Evolutionary conservation across 2,329 filamentous ascomycete genomes (phyloP), one percentile per base, ranked within the genome.

Genomic region (Diaporthe aspalathi): DNA sequence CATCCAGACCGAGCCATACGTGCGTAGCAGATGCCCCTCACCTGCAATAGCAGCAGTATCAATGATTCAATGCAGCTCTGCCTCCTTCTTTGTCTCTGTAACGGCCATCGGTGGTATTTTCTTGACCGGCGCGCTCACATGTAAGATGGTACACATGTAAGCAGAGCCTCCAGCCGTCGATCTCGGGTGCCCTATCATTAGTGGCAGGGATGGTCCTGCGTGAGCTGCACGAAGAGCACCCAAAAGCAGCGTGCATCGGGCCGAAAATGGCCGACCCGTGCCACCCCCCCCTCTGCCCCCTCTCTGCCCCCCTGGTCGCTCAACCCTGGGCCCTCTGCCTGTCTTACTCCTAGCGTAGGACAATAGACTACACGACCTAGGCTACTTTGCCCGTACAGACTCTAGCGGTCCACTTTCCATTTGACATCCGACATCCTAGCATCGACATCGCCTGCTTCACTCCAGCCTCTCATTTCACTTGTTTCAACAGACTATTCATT

Each of bases 371-470:
- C 32, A 5, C 32, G 9, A 9, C 5, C 32, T n/a, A n/a, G 57
- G 57, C 57, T 63, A 47, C 57, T 38, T 56, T n/a, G n/a, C 8
- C 20, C 27, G n/a, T 50, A 65, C 60, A 50, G 43, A 50, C 60
- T 65, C 60, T 65, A 65, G 60, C 60, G 60, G 45, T 65, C 60
- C 60, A 65, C 60, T 65, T 65, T 65, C 60, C 60, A 65, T 63
- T 63, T 27, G 35, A 49, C 43, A 63, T n/a, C n/a, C n/a, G n/a
- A n/a, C n/a, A n/a, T 27, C 60, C 60, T 45, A 65, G 60, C 60
- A 65, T 50, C 60, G 35, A 22, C 60, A 5, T 38, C 17, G 43
- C 27, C 47, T 24, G 43, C 43, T 29, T 54, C 60, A 67, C 54
- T n/a, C 35, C 38, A 50, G 35, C 45, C 57, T 27, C n/a, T 45